Evolutionary conservation across 805 yeast genomes (phyloP), one percentile per base, ranked within the genome.

Genomic region (Ogataea ganodermae): DNA sequence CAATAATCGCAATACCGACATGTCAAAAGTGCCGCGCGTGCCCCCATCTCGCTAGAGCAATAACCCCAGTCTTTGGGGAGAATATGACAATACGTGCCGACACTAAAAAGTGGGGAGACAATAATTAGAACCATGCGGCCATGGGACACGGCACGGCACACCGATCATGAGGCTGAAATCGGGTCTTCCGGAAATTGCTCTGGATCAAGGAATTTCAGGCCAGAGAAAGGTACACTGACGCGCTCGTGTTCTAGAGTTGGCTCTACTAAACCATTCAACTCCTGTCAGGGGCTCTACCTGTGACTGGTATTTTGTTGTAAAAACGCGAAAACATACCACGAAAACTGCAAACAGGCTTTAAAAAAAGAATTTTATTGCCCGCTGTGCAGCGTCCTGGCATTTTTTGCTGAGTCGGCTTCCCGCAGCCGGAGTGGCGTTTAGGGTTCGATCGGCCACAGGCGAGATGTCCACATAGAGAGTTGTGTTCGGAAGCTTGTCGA

Each of bases 401-500:
- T 17, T 16, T 38, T 35, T 36, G 40, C 26, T 23, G 21, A 30
- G 23, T 17, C 23, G 32, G 42, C 24, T 5, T 10, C n/a, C 20
- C 42, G 27, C 42, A 22, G 31, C 42, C 31, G 32, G 42, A 38
- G 32, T 18, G 32, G 42, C 14, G 32, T 16, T n/a, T n/a, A n/a
- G n/a, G 17, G 12, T 18, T 3, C 6, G 18, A 20, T 31, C 20
- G 18, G 36, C 21, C 36, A 20, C 17, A 23, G 10, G 4, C n/a
- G 22, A 33, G 23, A n/a, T 30, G 33, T 30, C 14, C 16, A 30
- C 33, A 30, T 30, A 30, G 9, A 30, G 8, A 30, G 17, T 30
- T 27, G 30, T 9, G 23, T n/a, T 33, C 36, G 36, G 36, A 16
- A 33, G 23, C 36, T 20, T 18, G 36, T 4, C 36, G 18, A 18